These are phyloP conservation scores for Venturia oleaginea DNA, from an alignment of 2,329 filamentous ascomycete genomes.

Conservation along the genomic window DNA sequence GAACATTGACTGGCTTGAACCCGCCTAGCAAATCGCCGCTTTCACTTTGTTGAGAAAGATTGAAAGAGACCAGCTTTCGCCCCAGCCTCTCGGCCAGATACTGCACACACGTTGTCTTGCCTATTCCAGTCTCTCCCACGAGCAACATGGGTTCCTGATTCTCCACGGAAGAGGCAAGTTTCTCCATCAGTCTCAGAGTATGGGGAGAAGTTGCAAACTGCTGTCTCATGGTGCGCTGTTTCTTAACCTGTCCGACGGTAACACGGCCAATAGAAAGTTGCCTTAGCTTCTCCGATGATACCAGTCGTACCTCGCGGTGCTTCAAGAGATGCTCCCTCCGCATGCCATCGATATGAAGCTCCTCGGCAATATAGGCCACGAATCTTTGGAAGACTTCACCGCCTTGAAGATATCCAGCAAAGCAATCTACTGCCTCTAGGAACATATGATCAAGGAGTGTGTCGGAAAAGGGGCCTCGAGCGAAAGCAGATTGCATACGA, in stretches of 20 bases:
- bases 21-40: constrained; percentile 91
- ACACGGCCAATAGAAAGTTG: constrained; percentile 9
- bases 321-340: constrained; percentile 68
- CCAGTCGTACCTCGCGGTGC: constrained; percentile 56
- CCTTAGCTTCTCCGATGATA: constrained; percentile 9
- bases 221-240: not conserved
- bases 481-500: constrained; percentile 59
- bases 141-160: constrained; percentile 83
- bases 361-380: constrained; percentile 66
- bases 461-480: constrained; percentile 51
- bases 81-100: constrained; percentile 78
- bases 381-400: constrained; percentile 50
- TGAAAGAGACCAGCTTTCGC: constrained; percentile 83
- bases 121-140: constrained; percentile 97
- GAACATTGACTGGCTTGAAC: constrained; percentile 89
- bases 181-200: constrained; percentile 76
- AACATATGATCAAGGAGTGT: constrained; percentile 79
- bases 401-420: constrained; percentile 70
- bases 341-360: constrained; percentile 78
- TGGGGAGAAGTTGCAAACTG: constrained; percentile 79
- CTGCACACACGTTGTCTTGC: constrained; percentile 94
- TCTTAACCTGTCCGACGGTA: not conserved
- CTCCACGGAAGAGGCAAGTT: constrained; percentile 73
- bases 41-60: constrained; percentile 96
- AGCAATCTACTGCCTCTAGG: constrained; percentile 87